Percentiles rank a stretch among this genome's conserved stretches.
Evolutionary conservation across 306 rosid species (phyloP).

Genomic region (Cyclanthera cordifolia): DNA sequence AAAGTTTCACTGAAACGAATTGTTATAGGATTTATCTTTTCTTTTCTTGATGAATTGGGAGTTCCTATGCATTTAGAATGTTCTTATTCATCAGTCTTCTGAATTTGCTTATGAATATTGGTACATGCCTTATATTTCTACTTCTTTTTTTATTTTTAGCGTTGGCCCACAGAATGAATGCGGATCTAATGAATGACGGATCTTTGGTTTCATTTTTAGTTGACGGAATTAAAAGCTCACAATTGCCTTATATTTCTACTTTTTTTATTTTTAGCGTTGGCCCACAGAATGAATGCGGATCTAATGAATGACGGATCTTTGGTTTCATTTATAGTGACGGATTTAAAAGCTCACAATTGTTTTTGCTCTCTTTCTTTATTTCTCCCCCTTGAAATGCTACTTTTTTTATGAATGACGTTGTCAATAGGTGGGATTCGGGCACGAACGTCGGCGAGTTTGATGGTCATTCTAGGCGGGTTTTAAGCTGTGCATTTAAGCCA

Average conservation of each 20-base stretch:
- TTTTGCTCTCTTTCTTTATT: not conserved
- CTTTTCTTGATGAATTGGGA: not conserved
- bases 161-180: not conserved
- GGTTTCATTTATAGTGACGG: not conserved
- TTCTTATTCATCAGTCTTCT: not conserved
- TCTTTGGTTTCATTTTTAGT: not conserved
- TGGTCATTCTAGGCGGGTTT: constrained; percentile 81
- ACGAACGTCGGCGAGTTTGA: constrained; percentile 94
- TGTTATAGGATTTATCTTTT: not conserved
- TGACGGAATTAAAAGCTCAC: not conserved
- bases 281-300: not conserved
- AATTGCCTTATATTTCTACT: not conserved
- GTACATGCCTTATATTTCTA: not conserved
- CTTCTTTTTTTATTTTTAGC: not conserved
- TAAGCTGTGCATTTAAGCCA: constrained; percentile 91
- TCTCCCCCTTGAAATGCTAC: constrained; percentile 23
- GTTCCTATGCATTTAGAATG: not conserved
- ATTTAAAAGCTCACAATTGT: not conserved
- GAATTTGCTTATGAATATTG: not conserved
- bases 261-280: not conserved
- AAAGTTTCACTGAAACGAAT: not conserved
- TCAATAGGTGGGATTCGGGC: constrained; percentile 83
- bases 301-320: no score
- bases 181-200: not conserved
- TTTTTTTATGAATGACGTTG: not conserved